Base-by-base conservation (phyloP, 192 early-diverging fungal species). In the Haplosporangium gracile region DNA sequence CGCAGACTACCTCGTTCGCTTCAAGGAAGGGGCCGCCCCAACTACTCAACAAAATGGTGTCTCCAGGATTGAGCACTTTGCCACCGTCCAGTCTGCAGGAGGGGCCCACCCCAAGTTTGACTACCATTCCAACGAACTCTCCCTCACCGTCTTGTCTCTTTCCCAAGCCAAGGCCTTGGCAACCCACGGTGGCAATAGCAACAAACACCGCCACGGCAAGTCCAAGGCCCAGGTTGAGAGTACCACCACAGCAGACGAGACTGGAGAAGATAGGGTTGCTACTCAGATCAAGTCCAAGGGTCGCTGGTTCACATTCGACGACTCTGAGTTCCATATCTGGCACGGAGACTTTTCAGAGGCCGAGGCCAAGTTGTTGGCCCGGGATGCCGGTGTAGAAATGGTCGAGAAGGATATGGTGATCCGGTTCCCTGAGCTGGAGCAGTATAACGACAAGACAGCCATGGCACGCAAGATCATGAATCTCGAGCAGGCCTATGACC, bases 401-500 rank as follows among this genome's bases (percentile, higher is more conserved):
- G 69, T 91, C 29, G 89, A 90, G 75, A 82, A 81, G 77, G 90
- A 91, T 79, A 53, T 78, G 4, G 78, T 85, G 65, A 88, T 90
- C 40, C 80, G 72, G 40, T 75, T 89, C 63, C 70, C 78, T 13
- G 82, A 82, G 53, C 77, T 85, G 18, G 68, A 85, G 40, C 29
- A 68, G 11, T 85, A 85, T 20, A 72, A 34, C 22, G 55, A 83
- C 72, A 45, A 78, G 71, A 34, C 63, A 13, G 45, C 71, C 38
- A 74, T 36, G 77, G 57, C 63, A 2, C 5, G 24, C 11, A 70
- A 78, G 36, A 39, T 74, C 65, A 78, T 79, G 71, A 77, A 53
- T 1, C 77, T 80, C 34, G 42, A 82, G 16, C 42, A 79, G 7
- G 86, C 88, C 4, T 43, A 68, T 40, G 75, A 80, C 51, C 26